A percentile compares a stretch with the other conserved stretches of the same genome.
Evolutionary conservation across 495 filamentous ascomycete species (phyloP).

Genomic region (Viridothelium virens): DNA sequence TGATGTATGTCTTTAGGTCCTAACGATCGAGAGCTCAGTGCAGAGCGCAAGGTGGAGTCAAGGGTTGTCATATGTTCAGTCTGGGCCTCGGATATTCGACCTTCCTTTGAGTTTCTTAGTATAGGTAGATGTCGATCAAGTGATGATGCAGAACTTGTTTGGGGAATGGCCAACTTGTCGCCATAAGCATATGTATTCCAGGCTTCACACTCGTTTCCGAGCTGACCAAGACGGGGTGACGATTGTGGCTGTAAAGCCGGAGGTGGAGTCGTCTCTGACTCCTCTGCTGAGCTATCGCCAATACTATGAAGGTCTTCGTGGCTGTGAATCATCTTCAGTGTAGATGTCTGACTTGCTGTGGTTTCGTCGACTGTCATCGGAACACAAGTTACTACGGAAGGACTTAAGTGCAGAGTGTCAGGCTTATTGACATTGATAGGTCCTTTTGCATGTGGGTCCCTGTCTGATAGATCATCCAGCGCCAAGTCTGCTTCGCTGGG

Average conservation of each 20-base stretch:
- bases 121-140: no score
- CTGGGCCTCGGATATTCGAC: no score
- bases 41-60: constrained; percentile 12
- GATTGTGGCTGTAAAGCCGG: background rate
- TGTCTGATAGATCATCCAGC: no score
- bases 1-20: constrained; percentile 34
- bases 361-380: no score
- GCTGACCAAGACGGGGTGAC: constrained; percentile 15
- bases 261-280: constrained; percentile 32
- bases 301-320: constrained; percentile 22
- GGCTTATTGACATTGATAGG: no score
- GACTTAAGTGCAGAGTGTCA: no score
- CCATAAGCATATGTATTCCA: background rate
- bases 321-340: constrained; percentile 25
- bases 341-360: no score
- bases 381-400: no score
- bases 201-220: background rate
- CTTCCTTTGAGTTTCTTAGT: no score
- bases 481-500: no score
- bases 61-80: background rate
- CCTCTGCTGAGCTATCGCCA: background rate
- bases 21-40: constrained; percentile 24
- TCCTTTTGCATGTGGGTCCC: no score
- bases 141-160: no score
- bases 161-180: background rate